phyloP scores from a whole-genome alignment of 2,329 filamentous ascomycete genomes.

The Reticulascus tulasneorum region DNA sequence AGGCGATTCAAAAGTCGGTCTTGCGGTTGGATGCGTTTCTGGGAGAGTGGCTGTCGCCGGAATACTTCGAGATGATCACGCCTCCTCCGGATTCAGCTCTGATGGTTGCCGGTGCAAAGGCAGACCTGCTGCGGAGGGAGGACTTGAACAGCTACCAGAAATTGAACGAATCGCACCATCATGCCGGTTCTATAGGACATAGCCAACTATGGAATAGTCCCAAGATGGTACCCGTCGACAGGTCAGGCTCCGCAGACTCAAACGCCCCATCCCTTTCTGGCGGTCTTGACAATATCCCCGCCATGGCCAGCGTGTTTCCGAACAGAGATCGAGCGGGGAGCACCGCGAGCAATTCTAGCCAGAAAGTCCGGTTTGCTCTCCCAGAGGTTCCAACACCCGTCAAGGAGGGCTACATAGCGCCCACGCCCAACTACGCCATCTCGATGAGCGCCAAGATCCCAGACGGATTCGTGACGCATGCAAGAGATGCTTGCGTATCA shows the following conservation, averaged over 20 bases:
- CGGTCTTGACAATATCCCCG: slow-evolving; percentile 23
- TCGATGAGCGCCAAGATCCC: slow-evolving; percentile 79
- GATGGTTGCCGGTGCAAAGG: slow-evolving; percentile 87
- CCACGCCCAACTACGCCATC: slow-evolving; percentile 77
- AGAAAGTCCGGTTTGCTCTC: slow-evolving; percentile 7
- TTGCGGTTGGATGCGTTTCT: slow-evolving; percentile 88
- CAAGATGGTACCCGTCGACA: slow-evolving; percentile 10
- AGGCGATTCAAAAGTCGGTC: slow-evolving; percentile 49
- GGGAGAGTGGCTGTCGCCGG: slow-evolving; percentile 90
- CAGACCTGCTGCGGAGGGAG: slow-evolving; percentile 73
- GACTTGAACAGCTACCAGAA: slow-evolving; percentile 52
- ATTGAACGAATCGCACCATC: slow-evolving; percentile 7
- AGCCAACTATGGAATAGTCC: slow-evolving; percentile 34
- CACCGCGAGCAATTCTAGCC: slow-evolving; percentile 17
- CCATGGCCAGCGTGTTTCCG: slow-evolving; percentile 30
- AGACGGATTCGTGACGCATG: slow-evolving; percentile 82
- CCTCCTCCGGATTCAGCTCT: slow-evolving; percentile 80
- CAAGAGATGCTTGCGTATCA: slow-evolving; percentile 76
- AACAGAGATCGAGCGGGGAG: slow-evolving; percentile 19
- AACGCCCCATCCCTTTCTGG: slow-evolving; percentile 9
- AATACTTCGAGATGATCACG: slow-evolving; percentile 90
- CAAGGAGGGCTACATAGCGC: slow-evolving; percentile 62
- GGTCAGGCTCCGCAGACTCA: slow-evolving; percentile 14
- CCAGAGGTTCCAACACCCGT: slow-evolving; percentile 15
- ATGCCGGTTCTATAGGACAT: slow-evolving; percentile 12